Base-by-base conservation (phyloP, 163 green algal species). In the Scenedesmus sp. region DNA sequence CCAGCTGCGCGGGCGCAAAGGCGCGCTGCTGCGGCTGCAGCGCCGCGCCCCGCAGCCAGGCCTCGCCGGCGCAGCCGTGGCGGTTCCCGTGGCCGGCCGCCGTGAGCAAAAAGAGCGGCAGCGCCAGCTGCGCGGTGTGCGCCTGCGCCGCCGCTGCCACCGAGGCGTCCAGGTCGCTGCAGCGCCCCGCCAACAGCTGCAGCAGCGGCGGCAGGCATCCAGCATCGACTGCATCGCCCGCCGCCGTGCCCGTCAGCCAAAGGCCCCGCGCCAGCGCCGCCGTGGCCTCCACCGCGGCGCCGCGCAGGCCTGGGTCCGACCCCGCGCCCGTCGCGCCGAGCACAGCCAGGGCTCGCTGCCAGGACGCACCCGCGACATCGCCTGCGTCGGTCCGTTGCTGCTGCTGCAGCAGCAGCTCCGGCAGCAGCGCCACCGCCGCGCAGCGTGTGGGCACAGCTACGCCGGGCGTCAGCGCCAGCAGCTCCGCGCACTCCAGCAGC, bases 1-100 rank as follows among this genome's bases (percentile, higher is more conserved):
- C 34, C 34, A 92, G 73, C 77, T 92, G 88, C 0, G 57, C 33
- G 0, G 81, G 70, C 4, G 70, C 54, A 44, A 90, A 81, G 4
- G 11, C 64, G 7, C n/a, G 57, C 63, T 87, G 71, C 65, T 90
- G 86, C 18, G 70, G 67, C 44, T 89, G 78, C 50, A 89, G 33
- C 1, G 89, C 78, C 24, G 82, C 50, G 7, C 42, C 22, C 15
- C 82, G 54, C n/a, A 87, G 47, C 84, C 80, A 87, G 75, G n/a
- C 17, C 20, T 42, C 31, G 17, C 31, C 26, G 42, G 24, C 17
- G 53, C 22, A 18, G 28, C 13, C 5, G 17, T 22, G 22, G 62
- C 36, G 1, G 64, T 28, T 48, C 47, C 47, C 39, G 66, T 10
- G 7, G 39, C 39, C 10, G 7, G 39, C 10, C 7, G 51, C 70